Conservation (phyloP, 352 stramenopile genomes). For the Globisporangium recalcitrans region DNA sequence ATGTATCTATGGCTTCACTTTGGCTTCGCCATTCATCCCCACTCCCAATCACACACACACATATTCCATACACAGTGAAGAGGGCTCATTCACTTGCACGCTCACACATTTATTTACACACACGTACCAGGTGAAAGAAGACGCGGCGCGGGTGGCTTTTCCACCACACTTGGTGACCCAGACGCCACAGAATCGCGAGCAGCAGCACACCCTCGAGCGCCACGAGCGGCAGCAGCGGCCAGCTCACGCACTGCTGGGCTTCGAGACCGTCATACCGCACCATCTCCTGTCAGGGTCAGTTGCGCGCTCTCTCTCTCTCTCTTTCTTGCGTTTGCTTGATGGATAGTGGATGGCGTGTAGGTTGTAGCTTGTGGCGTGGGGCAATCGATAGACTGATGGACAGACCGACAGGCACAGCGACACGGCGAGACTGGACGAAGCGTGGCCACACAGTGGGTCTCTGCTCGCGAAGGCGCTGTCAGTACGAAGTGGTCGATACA, state of each 20-base stretch:
- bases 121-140: conserved; percentile 49
- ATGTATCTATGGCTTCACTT: conserved; percentile 13
- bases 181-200: conserved; percentile 46
- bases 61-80: background rate
- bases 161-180: conserved; percentile 57
- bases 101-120: conserved; percentile 3
- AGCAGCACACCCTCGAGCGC: conserved; percentile 38
- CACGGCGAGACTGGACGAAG: background rate
- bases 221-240: conserved; percentile 40
- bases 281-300: conserved; percentile 19
- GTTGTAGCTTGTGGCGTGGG: background rate
- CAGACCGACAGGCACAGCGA: background rate
- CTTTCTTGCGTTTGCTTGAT: background rate
- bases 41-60: background rate
- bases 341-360: background rate
- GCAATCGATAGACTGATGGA: background rate
- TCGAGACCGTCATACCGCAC: conserved; percentile 30
- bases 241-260: conserved; percentile 34
- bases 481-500: too few relatives aligned
- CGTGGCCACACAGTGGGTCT: too few relatives aligned
- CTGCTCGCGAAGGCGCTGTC: too few relatives aligned
- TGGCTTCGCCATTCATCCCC: conserved; percentile 1
- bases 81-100: background rate
- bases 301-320: conserved; percentile 1
- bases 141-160: conserved; percentile 50